These are phyloP conservation scores for Metschnikowia anglica DNA, from an alignment of 805 yeast genomes.

Conservation along the genomic window DNA sequence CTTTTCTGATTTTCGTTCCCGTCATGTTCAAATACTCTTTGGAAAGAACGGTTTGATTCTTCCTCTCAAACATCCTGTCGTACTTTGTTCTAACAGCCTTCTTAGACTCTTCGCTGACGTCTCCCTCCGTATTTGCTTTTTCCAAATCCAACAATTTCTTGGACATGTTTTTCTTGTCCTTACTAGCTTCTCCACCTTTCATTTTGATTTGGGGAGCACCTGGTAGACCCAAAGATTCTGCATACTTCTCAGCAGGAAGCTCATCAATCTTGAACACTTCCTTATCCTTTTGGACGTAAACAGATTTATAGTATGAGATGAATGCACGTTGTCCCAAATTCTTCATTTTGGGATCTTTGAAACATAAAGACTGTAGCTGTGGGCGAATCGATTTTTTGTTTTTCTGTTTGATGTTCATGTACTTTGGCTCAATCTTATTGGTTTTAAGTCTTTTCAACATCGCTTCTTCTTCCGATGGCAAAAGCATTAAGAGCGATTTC, in stretches of 20 bases:
- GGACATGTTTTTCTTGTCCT: slow-evolving; percentile 78
- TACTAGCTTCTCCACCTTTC: slow-evolving; percentile 53
- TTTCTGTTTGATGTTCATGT: slow-evolving; percentile 70
- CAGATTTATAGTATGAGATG: slow-evolving; percentile 82
- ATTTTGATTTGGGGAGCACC: slow-evolving; percentile 94
- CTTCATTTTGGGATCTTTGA: slow-evolving; percentile 87
- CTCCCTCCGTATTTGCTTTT: slow-evolving; percentile 56
- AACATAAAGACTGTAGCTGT: slow-evolving; percentile 85
- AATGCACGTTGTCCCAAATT: slow-evolving; percentile 95
- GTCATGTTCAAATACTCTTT: slow-evolving; percentile 83
- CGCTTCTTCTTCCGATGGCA: slow-evolving; percentile 80
- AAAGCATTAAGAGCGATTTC: slow-evolving; percentile 74
- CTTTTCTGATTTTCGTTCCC: slow-evolving; percentile 34
- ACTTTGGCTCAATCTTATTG: slow-evolving; percentile 66
- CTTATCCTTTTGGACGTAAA: slow-evolving; percentile 84
- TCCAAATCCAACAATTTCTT: slow-evolving; percentile 62
- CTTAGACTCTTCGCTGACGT: slow-evolving; percentile 49
- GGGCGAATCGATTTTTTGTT: slow-evolving; percentile 73
- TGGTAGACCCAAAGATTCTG: slow-evolving; percentile 87
- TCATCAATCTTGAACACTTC: slow-evolving; percentile 76
- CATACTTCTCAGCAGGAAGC: slow-evolving; percentile 79
- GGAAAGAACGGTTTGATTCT: slow-evolving; percentile 87
- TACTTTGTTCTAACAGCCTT: slow-evolving; percentile 70
- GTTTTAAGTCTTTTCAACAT: slow-evolving; percentile 62
- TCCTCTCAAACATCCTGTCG: slow-evolving; percentile 93